A percentile compares a stretch with the other conserved stretches of the same genome.
phyloP scores from a whole-genome alignment of 2,329 filamentous ascomycete genomes.

The Epichloe typhina region DNA sequence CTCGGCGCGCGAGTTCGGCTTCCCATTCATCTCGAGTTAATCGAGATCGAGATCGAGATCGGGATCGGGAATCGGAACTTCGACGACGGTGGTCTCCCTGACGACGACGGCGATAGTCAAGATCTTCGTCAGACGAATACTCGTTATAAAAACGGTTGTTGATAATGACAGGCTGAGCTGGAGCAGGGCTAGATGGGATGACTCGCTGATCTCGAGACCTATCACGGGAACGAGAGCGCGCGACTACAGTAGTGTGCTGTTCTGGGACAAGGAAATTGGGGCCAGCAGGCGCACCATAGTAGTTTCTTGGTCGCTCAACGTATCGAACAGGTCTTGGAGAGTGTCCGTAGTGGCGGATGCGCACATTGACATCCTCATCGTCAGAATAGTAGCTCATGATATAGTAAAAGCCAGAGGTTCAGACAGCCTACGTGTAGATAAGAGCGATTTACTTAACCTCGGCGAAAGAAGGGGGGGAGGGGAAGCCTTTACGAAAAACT shows the following conservation, averaged over 20 bases:
- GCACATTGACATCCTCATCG: conserved; percentile 43
- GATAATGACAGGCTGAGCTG: conserved; percentile 37
- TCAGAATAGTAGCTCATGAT: conserved; percentile 30
- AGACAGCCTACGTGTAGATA: not conserved
- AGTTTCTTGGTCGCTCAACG: conserved; percentile 27
- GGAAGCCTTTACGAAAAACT: no score
- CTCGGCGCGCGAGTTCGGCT: conserved; percentile 24
- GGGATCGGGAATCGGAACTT: conserved; percentile 15
- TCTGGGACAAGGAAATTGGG: conserved; percentile 32
- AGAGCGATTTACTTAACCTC: no score
- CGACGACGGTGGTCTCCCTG: conserved; percentile 16
- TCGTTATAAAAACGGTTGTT: conserved; percentile 43
- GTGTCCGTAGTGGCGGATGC: conserved; percentile 28
- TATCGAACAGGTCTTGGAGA: conserved; percentile 31
- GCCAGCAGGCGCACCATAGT: conserved; percentile 27
- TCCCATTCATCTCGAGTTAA: conserved; percentile 30
- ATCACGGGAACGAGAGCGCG: conserved; percentile 24
- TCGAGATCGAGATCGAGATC: conserved; percentile 15
- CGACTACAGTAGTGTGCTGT: conserved; percentile 30
- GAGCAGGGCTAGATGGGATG: conserved; percentile 20
- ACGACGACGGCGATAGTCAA: conserved; percentile 11
- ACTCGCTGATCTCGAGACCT: conserved; percentile 35
- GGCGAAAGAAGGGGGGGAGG: no score
- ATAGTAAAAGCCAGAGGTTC: not conserved
- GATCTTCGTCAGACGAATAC: conserved; percentile 30